phyloP scores from a whole-genome alignment of 2,329 filamentous ascomycete genomes.

The Huntiella omanensis region DNA sequence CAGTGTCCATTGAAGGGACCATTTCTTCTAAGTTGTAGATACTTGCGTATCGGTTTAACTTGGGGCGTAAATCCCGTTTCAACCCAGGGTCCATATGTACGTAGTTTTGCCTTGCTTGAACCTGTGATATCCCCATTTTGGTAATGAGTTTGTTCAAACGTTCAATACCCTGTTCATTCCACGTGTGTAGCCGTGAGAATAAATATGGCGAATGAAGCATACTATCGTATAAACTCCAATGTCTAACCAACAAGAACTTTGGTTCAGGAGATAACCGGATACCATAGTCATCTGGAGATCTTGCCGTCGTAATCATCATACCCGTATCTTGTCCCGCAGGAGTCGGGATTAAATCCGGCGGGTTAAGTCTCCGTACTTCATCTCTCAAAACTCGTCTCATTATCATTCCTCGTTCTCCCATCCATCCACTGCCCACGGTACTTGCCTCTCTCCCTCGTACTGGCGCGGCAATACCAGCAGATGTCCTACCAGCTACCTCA shows the following conservation, averaged over 20 bases:
- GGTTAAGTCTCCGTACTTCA: slow-evolving; percentile 85
- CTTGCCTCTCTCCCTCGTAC: slow-evolving; percentile 29
- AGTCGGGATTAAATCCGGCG: slow-evolving; percentile 38
- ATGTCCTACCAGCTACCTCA: slow-evolving; percentile 75
- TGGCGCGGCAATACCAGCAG: slow-evolving; percentile 52
- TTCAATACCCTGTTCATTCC: slow-evolving; percentile 78
- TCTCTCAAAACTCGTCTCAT: slow-evolving; percentile 77
- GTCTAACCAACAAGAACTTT: slow-evolving; percentile 74
- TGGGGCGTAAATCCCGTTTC: slow-evolving; percentile 68
- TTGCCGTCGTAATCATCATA: slow-evolving; percentile 75
- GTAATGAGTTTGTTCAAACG: slow-evolving; percentile 83
- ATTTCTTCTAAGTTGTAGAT: slow-evolving; percentile 88
- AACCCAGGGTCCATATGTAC: slow-evolving; percentile 97
- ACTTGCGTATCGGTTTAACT: slow-evolving; percentile 77
- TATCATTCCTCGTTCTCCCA: slow-evolving; percentile 61
- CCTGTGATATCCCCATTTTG: slow-evolving; percentile 92
- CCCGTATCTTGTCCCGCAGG: slow-evolving; percentile 46
- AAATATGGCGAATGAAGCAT: slow-evolving; percentile 97
- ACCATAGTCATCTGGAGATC: slow-evolving; percentile 75
- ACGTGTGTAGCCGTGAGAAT: slow-evolving; percentile 78
- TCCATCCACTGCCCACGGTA: slow-evolving; percentile 50
- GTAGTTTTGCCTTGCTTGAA: slow-evolving; percentile 88
- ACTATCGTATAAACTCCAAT: slow-evolving; percentile 96
- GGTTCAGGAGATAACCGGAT: slow-evolving; percentile 90
- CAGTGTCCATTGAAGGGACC: slow-evolving; percentile 59